Evolutionary conservation across 352 stramenopile genomes (phyloP).

Genomic region (Phytophthora colocasiae): DNA sequence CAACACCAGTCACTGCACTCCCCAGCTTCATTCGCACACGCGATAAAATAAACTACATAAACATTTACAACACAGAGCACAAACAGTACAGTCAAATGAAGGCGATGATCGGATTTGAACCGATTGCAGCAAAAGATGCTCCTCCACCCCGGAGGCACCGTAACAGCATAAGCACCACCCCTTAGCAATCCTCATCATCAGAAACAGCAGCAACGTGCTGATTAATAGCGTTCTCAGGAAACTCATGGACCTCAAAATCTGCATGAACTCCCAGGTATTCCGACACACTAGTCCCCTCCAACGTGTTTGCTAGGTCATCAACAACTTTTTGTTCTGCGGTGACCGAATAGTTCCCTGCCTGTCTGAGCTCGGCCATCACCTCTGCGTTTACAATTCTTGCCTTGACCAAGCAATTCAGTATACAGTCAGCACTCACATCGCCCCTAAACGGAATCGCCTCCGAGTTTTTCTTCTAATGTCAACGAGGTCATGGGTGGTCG

Average conservation of each 20-base stretch:
- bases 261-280: conserved; percentile 13
- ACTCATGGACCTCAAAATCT: conserved; percentile 7
- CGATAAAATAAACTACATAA: too few species aligned
- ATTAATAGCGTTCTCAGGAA: background rate
- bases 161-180: too few species aligned
- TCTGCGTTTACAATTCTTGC: conserved; percentile 4
- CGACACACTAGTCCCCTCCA: background rate
- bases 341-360: background rate
- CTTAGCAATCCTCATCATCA: background rate
- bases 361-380: background rate
- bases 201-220: background rate
- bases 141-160: background rate
- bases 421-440: conserved; percentile 8
- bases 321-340: conserved; percentile 3
- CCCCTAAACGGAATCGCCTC: conserved; percentile 12
- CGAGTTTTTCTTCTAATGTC: too few species aligned
- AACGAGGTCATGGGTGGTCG: too few species aligned
- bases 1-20: too few species aligned
- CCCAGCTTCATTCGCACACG: too few species aligned
- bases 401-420: conserved; percentile 7
- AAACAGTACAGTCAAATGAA: too few species aligned
- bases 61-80: too few species aligned
- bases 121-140: background rate
- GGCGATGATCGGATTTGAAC: too few species aligned
- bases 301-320: conserved; percentile 4